Evolutionary conservation across 2,329 filamentous ascomycete genomes (phyloP), one percentile per base, ranked within the genome.

Genomic region (Trichoderma oligosporum): DNA sequence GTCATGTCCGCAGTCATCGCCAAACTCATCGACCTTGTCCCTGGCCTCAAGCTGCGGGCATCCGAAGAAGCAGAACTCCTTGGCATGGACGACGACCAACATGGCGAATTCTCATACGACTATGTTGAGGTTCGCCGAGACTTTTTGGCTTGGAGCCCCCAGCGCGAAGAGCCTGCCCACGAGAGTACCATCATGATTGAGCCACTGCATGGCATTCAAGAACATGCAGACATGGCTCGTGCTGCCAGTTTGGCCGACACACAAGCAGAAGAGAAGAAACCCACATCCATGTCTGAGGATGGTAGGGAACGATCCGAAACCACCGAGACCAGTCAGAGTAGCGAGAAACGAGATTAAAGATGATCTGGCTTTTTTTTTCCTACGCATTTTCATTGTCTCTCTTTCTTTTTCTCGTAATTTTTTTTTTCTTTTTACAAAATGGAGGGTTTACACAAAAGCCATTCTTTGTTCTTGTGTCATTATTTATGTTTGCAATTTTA

Each of bases 11-110:
- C 87, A 56, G 68, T 87, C 65, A 81, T 94, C 65, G 89, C 89
- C 60, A 89, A 87, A 74, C 69, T 76, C 67, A 88, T 94, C 74
- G 86, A 94, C 75, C 70, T 85, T 62, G 79, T 91, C 20, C 89
- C 89, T 24, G 89, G 89, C 45, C 82, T 94, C 18, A 83, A 91
- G 70, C 86, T 94, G 44, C 88, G 89, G 58, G 88, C 89, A 7
- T 87, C 83, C 24, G 88, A 91, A 67, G 87, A 92, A 73, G 89
- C 89, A 22, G 89, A 94, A 73, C 83, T 93, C 11, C 83, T 93
- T 57, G 89, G 89, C 64, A 92, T 93, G 88, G 89, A 94, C 68
- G 89, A 93, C 69, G 89, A 93, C 74, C 89, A 94, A 76, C 88
- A 93, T 65, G 89, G 89, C 73, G 89, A 94, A 74, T 94, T 93